phyloP scores from a whole-genome alignment of 768 basidiomycete species.

The Fomitopsis pulvina region DNA sequence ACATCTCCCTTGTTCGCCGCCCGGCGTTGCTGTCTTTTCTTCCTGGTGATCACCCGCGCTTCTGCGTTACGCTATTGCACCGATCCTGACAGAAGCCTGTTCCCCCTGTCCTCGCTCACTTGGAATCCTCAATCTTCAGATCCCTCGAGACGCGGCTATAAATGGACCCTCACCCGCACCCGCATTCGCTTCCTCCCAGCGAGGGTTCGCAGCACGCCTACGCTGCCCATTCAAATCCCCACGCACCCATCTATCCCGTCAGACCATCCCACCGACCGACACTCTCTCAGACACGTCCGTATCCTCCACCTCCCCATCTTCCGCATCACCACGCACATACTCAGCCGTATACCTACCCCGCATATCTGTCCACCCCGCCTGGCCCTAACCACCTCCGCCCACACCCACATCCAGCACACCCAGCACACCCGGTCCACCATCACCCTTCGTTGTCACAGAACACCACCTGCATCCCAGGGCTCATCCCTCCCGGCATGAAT shows the following conservation, averaged over 20 bases:
- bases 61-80: neutral
- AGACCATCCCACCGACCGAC: neutral
- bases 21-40: no score
- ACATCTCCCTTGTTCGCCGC: no score
- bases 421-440: neutral
- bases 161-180: neutral
- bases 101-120: neutral
- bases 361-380: neutral
- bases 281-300: neutral
- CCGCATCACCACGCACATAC: neutral
- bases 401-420: neutral
- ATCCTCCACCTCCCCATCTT: neutral
- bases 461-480: slow-evolving; percentile 38
- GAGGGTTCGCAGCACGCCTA: neutral
- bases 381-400: neutral
- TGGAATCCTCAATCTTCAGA: neutral
- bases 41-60: neutral
- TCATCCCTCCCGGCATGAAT: slow-evolving; percentile 50
- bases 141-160: neutral
- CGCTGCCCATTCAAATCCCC: neutral
- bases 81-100: neutral
- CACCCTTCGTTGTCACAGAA: slow-evolving; percentile 6
- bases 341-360: neutral
- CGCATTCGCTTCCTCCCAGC: neutral
- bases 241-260: neutral